A percentile compares a stretch with the other conserved stretches of the same genome.
These are phyloP conservation scores for Solanum pinnatisectum DNA, from an alignment of 257 asterid genomes.

Conservation along the genomic window DNA sequence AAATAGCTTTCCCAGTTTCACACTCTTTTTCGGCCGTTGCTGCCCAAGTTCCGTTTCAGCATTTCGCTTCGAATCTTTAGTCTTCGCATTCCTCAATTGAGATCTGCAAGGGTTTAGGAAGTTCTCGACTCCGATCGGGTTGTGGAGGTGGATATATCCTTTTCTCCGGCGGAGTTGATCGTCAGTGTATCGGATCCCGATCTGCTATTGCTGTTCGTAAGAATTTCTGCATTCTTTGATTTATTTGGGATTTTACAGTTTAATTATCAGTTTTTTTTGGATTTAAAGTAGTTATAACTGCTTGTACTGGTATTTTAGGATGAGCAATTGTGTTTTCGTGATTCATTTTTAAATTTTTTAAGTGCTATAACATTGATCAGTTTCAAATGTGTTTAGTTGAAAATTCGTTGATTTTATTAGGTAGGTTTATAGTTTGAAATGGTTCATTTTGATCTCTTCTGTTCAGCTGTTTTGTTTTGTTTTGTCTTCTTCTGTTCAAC, in stretches of 20 bases:
- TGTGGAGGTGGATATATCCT: neutral
- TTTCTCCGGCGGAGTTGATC: neutral
- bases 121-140: neutral
- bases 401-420: neutral
- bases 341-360: neutral
- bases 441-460: neutral
- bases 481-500: neutral
- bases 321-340: neutral
- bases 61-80: neutral
- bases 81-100: neutral
- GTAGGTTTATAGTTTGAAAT: neutral
- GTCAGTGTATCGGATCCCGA: neutral
- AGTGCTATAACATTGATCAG: neutral
- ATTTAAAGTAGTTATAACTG: neutral
- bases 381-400: neutral
- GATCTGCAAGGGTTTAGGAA: neutral
- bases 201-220: neutral
- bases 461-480: neutral
- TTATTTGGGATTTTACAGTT: neutral
- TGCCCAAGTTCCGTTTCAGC: neutral
- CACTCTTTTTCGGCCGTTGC: neutral
- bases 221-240: neutral
- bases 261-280: neutral
- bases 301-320: neutral
- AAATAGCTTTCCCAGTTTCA: neutral